These are phyloP conservation scores for Talaromyces wortmannii DNA, from an alignment of 495 filamentous ascomycete genomes.

Conservation along the genomic window DNA sequence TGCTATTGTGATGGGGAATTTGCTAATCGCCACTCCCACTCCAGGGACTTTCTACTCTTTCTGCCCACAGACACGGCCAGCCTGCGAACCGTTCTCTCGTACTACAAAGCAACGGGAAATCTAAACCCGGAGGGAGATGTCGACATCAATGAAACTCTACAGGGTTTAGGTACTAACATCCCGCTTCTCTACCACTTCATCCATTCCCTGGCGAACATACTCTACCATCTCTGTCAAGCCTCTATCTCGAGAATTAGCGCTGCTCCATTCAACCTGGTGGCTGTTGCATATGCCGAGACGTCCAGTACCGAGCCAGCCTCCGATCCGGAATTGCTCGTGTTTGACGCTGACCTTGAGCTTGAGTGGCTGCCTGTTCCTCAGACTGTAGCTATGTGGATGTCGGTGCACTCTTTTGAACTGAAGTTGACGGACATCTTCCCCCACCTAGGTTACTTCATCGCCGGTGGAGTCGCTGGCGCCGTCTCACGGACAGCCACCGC, in stretches of 20 bases:
- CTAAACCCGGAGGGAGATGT: conserved; percentile 94
- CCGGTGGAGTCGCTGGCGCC: conserved; percentile 86
- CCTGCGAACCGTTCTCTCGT: conserved; percentile 80
- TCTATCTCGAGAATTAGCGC: conserved; percentile 8
- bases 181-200: conserved; percentile 56
- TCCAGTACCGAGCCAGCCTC: conserved; percentile 14
- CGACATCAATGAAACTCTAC: conserved; percentile 76
- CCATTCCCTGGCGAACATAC: conserved; percentile 26
- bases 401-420: conserved; percentile 43
- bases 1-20: not conserved
- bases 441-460: conserved; percentile 91
- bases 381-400: conserved; percentile 41
- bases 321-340: conserved; percentile 7
- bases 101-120: conserved; percentile 85
- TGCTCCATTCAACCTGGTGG: conserved; percentile 29
- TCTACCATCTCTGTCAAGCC: conserved; percentile 34
- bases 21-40: not conserved
- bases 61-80: conserved; percentile 68
- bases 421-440: conserved; percentile 59
- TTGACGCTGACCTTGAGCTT: conserved; percentile 30
- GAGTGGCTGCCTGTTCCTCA: conserved; percentile 39
- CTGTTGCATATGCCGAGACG: conserved; percentile 32
- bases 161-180: conserved; percentile 87
- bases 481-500: conserved; percentile 91
- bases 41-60: conserved; percentile 90